A percentile compares a stretch with the other conserved stretches of the same genome.
Evolutionary conservation across 495 filamentous ascomycete genomes (phyloP).

Genomic region (Hyaloscypha variabilis): DNA sequence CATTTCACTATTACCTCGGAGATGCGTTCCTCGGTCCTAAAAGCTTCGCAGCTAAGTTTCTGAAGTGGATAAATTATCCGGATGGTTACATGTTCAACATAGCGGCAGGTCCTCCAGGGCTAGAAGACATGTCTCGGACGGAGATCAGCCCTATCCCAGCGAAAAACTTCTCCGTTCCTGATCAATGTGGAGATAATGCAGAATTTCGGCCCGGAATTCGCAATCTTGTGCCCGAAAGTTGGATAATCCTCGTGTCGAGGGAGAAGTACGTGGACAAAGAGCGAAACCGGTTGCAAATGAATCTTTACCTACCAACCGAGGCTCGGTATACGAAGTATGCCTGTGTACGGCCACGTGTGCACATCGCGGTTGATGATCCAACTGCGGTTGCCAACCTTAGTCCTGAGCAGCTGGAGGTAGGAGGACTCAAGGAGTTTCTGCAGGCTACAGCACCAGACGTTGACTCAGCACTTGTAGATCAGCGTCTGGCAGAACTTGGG

Average conservation of each 20-base stretch:
- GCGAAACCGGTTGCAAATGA: neutral
- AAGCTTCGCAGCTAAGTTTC: neutral
- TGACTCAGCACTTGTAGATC: conserved; percentile 24
- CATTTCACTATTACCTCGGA: neutral
- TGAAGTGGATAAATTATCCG: neutral
- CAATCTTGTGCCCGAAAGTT: neutral
- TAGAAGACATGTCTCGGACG: neutral
- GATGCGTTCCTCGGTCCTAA: neutral
- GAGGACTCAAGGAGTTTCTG: conserved; percentile 27
- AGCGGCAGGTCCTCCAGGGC: neutral
- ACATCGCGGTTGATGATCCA: neutral
- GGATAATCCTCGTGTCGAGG: neutral
- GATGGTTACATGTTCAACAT: neutral
- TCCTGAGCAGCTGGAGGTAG: conserved; percentile 24
- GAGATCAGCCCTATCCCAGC: conserved; percentile 1
- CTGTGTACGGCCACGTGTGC: conserved; percentile 19
- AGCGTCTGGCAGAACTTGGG: too few species aligned
- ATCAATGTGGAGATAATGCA: neutral
- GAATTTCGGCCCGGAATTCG: conserved; percentile 4
- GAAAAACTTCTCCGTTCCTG: neutral
- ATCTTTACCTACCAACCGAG: conserved; percentile 15
- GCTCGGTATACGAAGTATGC: too few species aligned
- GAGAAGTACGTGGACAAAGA: neutral
- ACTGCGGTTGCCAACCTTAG: neutral
- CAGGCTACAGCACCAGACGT: conserved; percentile 21